Conservation (phyloP, 495 filamentous ascomycete species). For the Lasiosphaeria ovina region DNA sequence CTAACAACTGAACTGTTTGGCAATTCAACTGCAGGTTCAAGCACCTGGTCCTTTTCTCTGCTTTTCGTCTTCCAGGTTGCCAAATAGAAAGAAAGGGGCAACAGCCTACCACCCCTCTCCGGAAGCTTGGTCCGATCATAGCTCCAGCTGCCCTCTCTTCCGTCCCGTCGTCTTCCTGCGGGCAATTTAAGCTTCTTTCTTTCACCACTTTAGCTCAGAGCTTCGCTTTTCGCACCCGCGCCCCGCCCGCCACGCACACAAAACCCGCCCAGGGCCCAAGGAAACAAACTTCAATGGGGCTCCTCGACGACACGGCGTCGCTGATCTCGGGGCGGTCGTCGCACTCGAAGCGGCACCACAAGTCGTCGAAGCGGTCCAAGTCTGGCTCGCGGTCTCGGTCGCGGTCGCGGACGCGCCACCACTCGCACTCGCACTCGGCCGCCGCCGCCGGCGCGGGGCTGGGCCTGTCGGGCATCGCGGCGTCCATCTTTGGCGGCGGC, state of each 20-base stretch:
- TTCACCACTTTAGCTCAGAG: conserved; percentile 10
- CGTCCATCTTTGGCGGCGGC: conserved; percentile 39
- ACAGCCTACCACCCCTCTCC: too few relatives aligned
- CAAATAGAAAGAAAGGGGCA: too few relatives aligned
- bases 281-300: conserved; percentile 34
- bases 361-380: conserved; percentile 23
- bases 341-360: conserved; percentile 24
- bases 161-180: too few relatives aligned
- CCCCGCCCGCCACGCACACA: background rate
- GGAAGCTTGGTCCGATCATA: too few relatives aligned
- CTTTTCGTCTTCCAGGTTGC: too few relatives aligned
- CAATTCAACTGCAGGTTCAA: too few relatives aligned
- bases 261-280: background rate
- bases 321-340: conserved; percentile 39
- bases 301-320: conserved; percentile 43
- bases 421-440: conserved; percentile 19
- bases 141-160: too few relatives aligned
- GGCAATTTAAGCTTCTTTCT: too few relatives aligned
- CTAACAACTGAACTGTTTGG: too few relatives aligned
- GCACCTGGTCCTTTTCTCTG: too few relatives aligned
- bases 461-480: conserved; percentile 20
- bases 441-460: conserved; percentile 13
- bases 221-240: conserved; percentile 6
- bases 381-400: conserved; percentile 32
- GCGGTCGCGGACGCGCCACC: conserved; percentile 23